Conservation (phyloP, 2,329 filamentous ascomycete species). For the Fusarium marasasianum region DNA sequence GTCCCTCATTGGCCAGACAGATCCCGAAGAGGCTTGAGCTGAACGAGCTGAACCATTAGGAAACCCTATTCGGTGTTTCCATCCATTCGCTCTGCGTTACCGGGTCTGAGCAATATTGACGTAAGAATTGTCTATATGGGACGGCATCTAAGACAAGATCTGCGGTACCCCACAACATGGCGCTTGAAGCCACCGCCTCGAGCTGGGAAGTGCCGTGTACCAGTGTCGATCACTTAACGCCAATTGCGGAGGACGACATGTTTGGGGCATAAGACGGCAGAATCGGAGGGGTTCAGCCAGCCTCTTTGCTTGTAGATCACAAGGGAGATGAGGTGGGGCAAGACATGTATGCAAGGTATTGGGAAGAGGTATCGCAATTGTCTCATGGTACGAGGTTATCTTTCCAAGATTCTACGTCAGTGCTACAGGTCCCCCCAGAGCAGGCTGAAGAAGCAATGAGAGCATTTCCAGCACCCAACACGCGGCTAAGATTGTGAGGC, state of each 20-base stretch:
- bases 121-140: background rate
- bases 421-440: background rate
- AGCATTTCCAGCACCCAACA: background rate
- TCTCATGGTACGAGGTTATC: background rate
- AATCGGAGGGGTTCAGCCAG: background rate
- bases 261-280: background rate
- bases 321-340: background rate
- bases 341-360: background rate
- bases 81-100: background rate
- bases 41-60: background rate
- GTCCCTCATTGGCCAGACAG: background rate
- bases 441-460: background rate
- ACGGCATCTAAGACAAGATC: background rate
- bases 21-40: background rate
- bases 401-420: background rate
- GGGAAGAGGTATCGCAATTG: background rate
- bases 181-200: background rate
- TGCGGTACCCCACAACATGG: background rate
- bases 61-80: background rate
- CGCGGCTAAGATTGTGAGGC: accelerated
- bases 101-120: background rate
- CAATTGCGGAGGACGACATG: no score
- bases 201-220: background rate
- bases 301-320: background rate
- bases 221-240: background rate